Percentiles rank a stretch among this genome's conserved stretches.
phyloP scores from a whole-genome alignment of 75 land plant species.

The Cunninghamia lanceolata region DNA sequence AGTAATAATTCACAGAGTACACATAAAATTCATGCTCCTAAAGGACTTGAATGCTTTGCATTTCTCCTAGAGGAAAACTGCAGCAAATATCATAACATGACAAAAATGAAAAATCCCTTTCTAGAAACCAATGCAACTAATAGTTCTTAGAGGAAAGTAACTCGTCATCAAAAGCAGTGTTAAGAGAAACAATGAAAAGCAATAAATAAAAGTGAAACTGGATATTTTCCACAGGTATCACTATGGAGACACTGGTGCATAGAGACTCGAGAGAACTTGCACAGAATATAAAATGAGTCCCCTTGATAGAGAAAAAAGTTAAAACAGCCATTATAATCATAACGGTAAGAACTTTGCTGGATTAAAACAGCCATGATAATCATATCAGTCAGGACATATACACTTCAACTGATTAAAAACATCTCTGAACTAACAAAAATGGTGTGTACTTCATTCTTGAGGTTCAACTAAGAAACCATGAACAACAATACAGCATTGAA shows the following conservation, averaged over 20 bases:
- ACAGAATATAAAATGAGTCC: not conserved
- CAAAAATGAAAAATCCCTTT: slow-evolving; percentile 27
- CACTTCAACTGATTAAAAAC: too few relatives aligned
- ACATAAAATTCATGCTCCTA: too few relatives aligned
- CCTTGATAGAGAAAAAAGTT: not conserved
- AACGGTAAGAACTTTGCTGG: not conserved
- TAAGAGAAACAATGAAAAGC: not conserved
- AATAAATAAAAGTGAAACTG: not conserved
- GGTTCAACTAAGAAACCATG: too few relatives aligned
- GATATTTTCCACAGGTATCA: not conserved
- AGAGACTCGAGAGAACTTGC: not conserved
- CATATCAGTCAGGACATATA: not conserved
- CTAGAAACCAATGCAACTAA: slow-evolving; percentile 16
- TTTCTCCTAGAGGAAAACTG: slow-evolving; percentile 51
- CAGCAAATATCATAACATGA: slow-evolving; percentile 56
- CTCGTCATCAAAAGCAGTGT: not conserved
- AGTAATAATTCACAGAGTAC: not conserved
- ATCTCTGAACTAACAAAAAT: too few relatives aligned
- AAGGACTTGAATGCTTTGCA: slow-evolving; percentile 29
- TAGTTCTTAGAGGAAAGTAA: not conserved
- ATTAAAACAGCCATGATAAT: not conserved
- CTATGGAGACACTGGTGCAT: not conserved
- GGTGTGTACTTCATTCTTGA: too few relatives aligned
- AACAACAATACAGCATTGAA: too few relatives aligned
- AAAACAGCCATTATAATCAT: not conserved